phyloP scores from a whole-genome alignment of 2,329 filamentous ascomycete genomes.

The Stromatinia cepivora region DNA sequence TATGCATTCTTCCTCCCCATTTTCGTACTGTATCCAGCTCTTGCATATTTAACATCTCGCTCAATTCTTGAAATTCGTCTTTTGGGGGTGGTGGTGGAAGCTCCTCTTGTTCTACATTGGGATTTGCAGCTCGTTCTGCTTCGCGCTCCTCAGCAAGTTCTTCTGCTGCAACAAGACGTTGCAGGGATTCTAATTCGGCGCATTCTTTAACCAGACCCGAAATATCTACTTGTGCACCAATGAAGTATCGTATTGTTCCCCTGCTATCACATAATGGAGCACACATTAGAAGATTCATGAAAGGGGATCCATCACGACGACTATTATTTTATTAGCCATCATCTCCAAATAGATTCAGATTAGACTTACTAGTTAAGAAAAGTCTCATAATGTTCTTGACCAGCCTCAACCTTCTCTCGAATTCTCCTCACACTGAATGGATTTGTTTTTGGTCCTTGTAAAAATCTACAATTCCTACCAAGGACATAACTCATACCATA shows the following conservation, averaged over 20 bases:
- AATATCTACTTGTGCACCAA: conserved; percentile 67
- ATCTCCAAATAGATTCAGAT: conserved; percentile 12
- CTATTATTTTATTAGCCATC: conserved; percentile 39
- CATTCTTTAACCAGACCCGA: conserved; percentile 62
- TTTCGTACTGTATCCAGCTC: conserved; percentile 66
- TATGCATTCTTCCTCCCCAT: conserved; percentile 64
- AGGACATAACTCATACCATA: conserved; percentile 73
- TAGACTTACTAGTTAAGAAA: conserved; percentile 67
- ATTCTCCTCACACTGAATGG: conserved; percentile 61
- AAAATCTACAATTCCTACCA: conserved; percentile 75
- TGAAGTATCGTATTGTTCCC: conserved; percentile 62
- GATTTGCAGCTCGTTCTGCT: conserved; percentile 24
- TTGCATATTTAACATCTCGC: conserved; percentile 66
- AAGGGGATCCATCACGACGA: conserved; percentile 64
- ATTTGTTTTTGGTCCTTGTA: conserved; percentile 73
- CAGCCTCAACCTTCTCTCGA: conserved; percentile 58
- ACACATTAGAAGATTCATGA: conserved; percentile 67
- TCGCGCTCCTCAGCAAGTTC: conserved; percentile 37
- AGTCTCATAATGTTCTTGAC: conserved; percentile 71
- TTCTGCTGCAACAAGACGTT: conserved; percentile 44
- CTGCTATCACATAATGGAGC: conserved; percentile 63
- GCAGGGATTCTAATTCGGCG: conserved; percentile 59
- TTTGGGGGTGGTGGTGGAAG: conserved; percentile 42
- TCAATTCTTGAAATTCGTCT: conserved; percentile 65
- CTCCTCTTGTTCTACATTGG: conserved; percentile 21